Evolutionary conservation across 2,329 filamentous ascomycete species (phyloP).

Genomic region (Lachnum nothofagi): DNA sequence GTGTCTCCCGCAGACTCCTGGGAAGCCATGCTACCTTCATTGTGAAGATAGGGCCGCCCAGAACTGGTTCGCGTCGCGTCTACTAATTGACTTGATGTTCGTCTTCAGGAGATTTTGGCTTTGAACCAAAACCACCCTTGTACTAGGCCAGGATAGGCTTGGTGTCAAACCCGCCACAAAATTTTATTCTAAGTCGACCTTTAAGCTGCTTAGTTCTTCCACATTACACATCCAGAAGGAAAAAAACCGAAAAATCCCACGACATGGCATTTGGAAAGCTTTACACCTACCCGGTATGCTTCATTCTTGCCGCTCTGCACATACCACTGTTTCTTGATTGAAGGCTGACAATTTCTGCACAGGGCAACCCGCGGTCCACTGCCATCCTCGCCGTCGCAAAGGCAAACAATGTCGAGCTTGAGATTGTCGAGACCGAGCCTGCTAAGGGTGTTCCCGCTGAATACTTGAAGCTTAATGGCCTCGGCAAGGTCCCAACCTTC

Average conservation of each 20-base stretch:
- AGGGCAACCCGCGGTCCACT: slow-evolving; percentile 87
- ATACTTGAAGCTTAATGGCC: slow-evolving; percentile 79
- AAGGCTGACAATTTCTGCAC: slow-evolving; percentile 24
- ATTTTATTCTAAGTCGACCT: neutral
- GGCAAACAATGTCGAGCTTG: slow-evolving; percentile 91
- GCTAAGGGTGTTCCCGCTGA: slow-evolving; percentile 62
- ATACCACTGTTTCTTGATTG: neutral
- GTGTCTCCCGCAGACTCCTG: slow-evolving; percentile 23
- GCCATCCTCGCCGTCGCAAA: slow-evolving; percentile 90
- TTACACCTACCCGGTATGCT: slow-evolving; percentile 73
- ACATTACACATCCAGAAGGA: slow-evolving; percentile 5
- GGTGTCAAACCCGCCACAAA: neutral
- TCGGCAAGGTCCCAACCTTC: slow-evolving; percentile 90
- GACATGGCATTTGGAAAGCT: slow-evolving; percentile 98
- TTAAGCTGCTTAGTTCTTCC: no score
- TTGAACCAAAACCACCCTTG: no score
- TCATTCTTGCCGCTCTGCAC: neutral
- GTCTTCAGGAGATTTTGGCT: neutral
- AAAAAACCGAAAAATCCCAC: slow-evolving; percentile 29
- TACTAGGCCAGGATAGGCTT: neutral
- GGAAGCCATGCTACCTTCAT: slow-evolving; percentile 33
- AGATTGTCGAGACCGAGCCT: slow-evolving; percentile 69
- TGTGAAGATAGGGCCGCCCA: slow-evolving; percentile 16
- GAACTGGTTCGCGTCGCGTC: slow-evolving; percentile 3
- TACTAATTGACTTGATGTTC: neutral